Base-by-base conservation (phyloP, 345 rosid species). In the Viola odorata region DNA sequence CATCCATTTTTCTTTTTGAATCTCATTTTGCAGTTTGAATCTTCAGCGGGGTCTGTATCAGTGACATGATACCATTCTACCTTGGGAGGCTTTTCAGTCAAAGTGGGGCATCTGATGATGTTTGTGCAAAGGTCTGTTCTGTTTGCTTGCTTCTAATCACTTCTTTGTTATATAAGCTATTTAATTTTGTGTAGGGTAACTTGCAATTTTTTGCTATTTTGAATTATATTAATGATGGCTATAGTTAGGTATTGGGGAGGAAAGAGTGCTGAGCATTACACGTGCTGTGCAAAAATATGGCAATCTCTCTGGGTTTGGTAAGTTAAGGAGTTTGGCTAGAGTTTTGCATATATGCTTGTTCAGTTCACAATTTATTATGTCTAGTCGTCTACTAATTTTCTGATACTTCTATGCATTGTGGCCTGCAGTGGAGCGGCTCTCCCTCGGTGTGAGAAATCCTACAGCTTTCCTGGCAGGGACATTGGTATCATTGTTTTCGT, bases 21-120 rank as follows among this genome's bases (percentile, higher is more conserved):
- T 65, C 49, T 49, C 49, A 10, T 50, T 15, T 57, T 65, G 49
- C 42, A 53, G 65, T 60, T 57, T 67, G 48, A 56, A 59, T 47
- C 51, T 54, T 59, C 77, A 86, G 94, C 86, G 98, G 97, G 58
- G 96, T 91, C 61, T 91, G 96, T 66, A 72, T 91, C 68, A 91
- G 96, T 58, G 96, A 91, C 66, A 85, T 91, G 98, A 69, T 88
- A 77, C 98, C 96, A n/a, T 91, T 88, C 75, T 88, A 91, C 75
- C 67, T 91, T 0, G 98, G 96, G 65, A 88, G 78, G 81, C 80
- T 84, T 75, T 91, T 84, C 40, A 75, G 79, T 57, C 78, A 81
- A 69, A 83, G 81, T 51, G 86, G 98, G 58, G 94, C 78, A 53
- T 79, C 91, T 4, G 80, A 79, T 67, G 94, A 91, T 81, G 75